Conservation (phyloP, 2,329 filamentous ascomycete species). For the Fusarium pseudonygamai region DNA sequence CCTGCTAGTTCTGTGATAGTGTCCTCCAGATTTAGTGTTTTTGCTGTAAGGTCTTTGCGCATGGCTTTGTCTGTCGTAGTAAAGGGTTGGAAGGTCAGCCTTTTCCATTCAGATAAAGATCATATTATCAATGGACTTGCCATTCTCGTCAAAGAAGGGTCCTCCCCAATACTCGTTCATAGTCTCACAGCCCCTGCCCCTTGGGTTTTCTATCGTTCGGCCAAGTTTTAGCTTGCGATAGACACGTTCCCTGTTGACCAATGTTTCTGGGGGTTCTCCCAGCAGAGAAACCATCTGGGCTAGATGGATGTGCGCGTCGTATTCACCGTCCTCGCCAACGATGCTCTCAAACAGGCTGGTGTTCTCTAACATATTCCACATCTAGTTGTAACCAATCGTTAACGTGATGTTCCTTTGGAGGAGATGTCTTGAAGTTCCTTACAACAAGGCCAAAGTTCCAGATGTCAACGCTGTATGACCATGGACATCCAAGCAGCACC, state of each 20-base stretch:
- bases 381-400: too few species aligned
- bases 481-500: too few species aligned
- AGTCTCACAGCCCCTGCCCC: constrained; percentile 9
- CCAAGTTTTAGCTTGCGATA: constrained; percentile 16
- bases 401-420: too few species aligned
- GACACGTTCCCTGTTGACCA: constrained; percentile 28
- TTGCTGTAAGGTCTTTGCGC: neutral
- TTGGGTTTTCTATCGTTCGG: neutral
- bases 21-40: constrained; percentile 4
- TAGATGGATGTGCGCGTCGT: too few species aligned
- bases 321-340: too few species aligned
- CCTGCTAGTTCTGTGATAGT: constrained; percentile 30
- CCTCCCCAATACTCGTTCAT: constrained; percentile 39
- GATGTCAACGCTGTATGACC: too few species aligned
- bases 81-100: accelerated
- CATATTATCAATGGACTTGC: neutral
- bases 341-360: too few species aligned
- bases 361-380: too few species aligned
- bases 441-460: too few species aligned
- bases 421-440: too few species aligned
- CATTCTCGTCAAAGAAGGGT: constrained; percentile 27
- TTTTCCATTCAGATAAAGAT: neutral
- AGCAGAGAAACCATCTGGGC: constrained; percentile 23
- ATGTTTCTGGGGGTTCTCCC: constrained; percentile 19
- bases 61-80: neutral